Base-by-base conservation (phyloP, 768 basidiomycete genomes). In the Kockovaella imperatae region DNA sequence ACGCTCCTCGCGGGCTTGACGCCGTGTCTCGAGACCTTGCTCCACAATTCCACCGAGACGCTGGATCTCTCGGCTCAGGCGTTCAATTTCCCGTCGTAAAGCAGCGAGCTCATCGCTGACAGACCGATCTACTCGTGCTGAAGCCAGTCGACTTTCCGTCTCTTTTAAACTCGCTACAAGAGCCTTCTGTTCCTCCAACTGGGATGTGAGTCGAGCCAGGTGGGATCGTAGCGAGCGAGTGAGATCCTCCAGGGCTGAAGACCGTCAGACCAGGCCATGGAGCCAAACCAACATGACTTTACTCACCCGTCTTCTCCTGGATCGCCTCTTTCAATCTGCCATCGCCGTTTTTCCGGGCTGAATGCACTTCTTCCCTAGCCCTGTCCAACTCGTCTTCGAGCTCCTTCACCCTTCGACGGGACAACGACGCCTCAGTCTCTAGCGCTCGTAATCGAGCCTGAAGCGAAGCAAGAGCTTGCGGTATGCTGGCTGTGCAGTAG, bases 31-130 rank as follows among this genome's bases (percentile, higher is more conserved):
- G 45, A 95, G 74, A 3, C 87, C 87, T 49, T 86, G 83, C 68
- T 91, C 86, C 1, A 96, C 86, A 0, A 90, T 83, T 1, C 81
- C 83, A 10, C 84, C 75, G n/a, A 95, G 75, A 2, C 87, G 83
- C 51, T 85, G 84, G 2, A 96, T 86, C 70, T 97, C 89, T 3
- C 82, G 81, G 0, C 79, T 82, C 4, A 95, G 78, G 35, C 83
- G 72, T 59, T 90, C 86, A 5, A 96, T 84, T 59, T 91, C 86
- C 10, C 77, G 75, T 30, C 78, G 77, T 10, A 95, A 77, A 11
- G 75, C 74, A 52, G 88, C 87, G 3, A 74, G 71, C 20, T 59
- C 55, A 13, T 25, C 31, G 6, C 35, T 45, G 5, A 60, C 54
- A 25, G 42, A 2, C 17, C 17, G 20, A 39, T 40, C 24, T 26